These are phyloP conservation scores for Annulohypoxylon truncatum DNA, from an alignment of 2,329 filamentous ascomycete species.

Conservation along the genomic window DNA sequence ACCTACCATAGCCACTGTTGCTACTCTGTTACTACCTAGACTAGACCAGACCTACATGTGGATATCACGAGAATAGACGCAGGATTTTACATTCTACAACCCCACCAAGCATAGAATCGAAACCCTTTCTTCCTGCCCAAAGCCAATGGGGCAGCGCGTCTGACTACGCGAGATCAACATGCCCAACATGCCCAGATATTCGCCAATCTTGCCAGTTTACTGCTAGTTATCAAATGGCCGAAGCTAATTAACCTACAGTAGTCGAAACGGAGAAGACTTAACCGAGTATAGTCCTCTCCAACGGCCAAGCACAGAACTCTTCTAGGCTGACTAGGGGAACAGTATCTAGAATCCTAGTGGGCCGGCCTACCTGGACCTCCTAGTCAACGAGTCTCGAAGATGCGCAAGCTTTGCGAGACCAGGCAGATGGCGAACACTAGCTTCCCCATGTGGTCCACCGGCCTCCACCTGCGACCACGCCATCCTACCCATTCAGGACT, in stretches of 20 bases:
- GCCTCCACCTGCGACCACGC: slow-evolving; percentile 24
- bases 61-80: background rate
- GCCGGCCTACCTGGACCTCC: background rate
- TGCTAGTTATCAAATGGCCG: slow-evolving; percentile 24
- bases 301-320: slow-evolving; percentile 26
- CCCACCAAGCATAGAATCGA: slow-evolving; percentile 1
- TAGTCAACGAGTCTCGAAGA: slow-evolving; percentile 1
- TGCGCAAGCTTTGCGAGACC: slow-evolving; percentile 24
- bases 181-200: slow-evolving; percentile 16
- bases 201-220: slow-evolving; percentile 23
- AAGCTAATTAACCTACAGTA: slow-evolving; percentile 37
- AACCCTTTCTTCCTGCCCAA: background rate
- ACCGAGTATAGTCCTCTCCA: slow-evolving; percentile 31
- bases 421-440: slow-evolving; percentile 37
- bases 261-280: slow-evolving; percentile 36
- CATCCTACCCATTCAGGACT: slow-evolving; percentile 30
- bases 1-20: background rate
- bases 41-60: background rate
- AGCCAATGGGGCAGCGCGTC: slow-evolving; percentile 7
- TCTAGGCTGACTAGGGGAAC: slow-evolving; percentile 21
- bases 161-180: slow-evolving; percentile 13
- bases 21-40: too few relatives aligned
- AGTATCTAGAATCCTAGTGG: slow-evolving; percentile 27
- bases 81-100: slow-evolving; percentile 21
- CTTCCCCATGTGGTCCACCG: slow-evolving; percentile 38